Evolutionary conservation across 73 alveolate species (phyloP).

Genomic region (Symbiodinium pilosum): DNA sequence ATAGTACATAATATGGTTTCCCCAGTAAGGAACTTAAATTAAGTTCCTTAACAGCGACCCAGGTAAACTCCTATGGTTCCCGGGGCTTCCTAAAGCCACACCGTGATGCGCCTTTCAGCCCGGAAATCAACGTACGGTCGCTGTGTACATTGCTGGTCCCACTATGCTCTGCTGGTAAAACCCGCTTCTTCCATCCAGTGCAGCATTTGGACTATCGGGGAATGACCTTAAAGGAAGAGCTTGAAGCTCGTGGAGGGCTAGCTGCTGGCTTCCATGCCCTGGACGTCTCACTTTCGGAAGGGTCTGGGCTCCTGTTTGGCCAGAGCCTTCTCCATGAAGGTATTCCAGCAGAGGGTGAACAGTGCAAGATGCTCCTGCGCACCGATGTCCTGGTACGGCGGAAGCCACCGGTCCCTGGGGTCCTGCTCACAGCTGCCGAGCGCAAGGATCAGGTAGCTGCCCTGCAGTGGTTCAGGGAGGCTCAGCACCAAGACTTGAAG

Average conservation of each 20-base stretch:
- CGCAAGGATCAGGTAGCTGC: not conserved
- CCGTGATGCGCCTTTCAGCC: slow-evolving; percentile 35
- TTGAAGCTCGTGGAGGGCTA: not conserved
- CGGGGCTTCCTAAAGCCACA: slow-evolving; percentile 29
- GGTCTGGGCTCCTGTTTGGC: not conserved
- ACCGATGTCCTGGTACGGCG: slow-evolving; percentile 11
- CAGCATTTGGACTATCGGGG: not conserved
- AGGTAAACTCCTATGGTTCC: slow-evolving; percentile 16
- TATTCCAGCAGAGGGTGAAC: not conserved
- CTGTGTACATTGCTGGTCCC: slow-evolving; percentile 30
- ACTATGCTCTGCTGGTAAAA: not conserved
- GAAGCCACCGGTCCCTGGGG: not conserved
- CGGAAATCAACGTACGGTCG: not conserved
- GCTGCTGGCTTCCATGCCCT: not conserved
- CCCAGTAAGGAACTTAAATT: too few relatives aligned
- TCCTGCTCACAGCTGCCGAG: not conserved
- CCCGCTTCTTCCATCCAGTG: slow-evolving; percentile 16
- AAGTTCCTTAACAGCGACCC: too few relatives aligned
- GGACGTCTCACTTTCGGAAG: not conserved
- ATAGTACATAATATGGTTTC: too few relatives aligned
- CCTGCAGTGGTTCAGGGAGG: slow-evolving; percentile 26
- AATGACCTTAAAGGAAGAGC: slow-evolving; percentile 5
- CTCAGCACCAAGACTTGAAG: not conserved
- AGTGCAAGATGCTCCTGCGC: not conserved
- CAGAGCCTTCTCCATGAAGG: slow-evolving; percentile 5